Percentiles rank a stretch among this genome's conserved stretches.
Conservation (phyloP, 208 protist species). For the Acanthamoeba triangularis region DNA sequence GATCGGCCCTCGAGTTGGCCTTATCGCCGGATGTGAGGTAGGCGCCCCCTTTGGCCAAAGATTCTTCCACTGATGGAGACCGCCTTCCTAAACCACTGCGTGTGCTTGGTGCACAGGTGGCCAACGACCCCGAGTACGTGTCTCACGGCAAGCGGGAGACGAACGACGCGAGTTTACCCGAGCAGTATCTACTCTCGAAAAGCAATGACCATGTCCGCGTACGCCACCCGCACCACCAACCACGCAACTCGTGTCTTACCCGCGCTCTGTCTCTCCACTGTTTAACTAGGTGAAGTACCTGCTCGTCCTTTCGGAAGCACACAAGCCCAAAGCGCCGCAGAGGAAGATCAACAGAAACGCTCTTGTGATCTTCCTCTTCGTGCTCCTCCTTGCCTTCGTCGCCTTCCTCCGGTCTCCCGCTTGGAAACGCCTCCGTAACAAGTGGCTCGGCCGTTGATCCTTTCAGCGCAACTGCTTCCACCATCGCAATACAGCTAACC, state of each 20-base stretch:
- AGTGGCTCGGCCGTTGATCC: background rate
- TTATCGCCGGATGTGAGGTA: slow-evolving; percentile 62
- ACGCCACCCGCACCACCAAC: background rate
- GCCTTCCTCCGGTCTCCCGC: slow-evolving; percentile 32
- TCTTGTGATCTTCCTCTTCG: slow-evolving; percentile 30
- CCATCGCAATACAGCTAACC: too few relatives aligned
- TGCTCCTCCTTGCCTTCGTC: slow-evolving; percentile 18
- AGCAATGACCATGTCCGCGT: slow-evolving; percentile 59
- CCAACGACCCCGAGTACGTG: slow-evolving; percentile 60
- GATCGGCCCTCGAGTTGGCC: background rate
- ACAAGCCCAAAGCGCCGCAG: background rate
- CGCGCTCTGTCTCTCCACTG: too few relatives aligned
- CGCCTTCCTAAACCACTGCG: background rate
- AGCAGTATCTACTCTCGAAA: slow-evolving; percentile 7
- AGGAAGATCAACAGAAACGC: background rate
- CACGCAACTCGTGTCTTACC: background rate
- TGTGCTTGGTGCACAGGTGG: background rate
- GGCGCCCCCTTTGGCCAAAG: background rate
- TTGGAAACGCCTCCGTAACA: slow-evolving; percentile 41
- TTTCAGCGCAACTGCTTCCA: too few relatives aligned
- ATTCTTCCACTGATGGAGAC: background rate
- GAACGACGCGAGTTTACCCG: background rate
- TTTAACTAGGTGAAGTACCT: slow-evolving; percentile 34
- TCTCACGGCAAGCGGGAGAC: slow-evolving; percentile 26
- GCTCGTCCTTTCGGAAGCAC: background rate